Evolutionary conservation across 1,284 basidiomycete genomes (phyloP).

Genomic region (Inonotus obliquus): DNA sequence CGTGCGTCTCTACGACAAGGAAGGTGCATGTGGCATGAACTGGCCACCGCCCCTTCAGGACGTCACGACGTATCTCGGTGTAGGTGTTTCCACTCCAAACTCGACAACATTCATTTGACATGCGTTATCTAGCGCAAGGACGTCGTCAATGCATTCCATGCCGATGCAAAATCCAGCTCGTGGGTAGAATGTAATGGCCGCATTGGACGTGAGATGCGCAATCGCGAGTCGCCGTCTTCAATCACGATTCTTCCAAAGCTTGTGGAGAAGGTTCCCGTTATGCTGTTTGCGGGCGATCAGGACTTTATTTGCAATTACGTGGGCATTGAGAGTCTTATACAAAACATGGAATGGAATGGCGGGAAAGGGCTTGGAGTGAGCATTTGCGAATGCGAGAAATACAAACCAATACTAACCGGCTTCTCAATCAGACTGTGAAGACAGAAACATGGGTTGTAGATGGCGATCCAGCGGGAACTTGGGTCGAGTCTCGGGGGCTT

Average conservation of each 20-base stretch:
- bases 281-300: constrained; percentile 94
- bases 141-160: constrained; percentile 83
- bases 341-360: constrained; percentile 82
- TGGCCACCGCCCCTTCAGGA: constrained; percentile 91
- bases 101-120: constrained; percentile 5
- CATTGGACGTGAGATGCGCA: constrained; percentile 63
- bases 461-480: constrained; percentile 78
- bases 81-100: constrained; percentile 36
- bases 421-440: constrained; percentile 54
- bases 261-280: constrained; percentile 74
- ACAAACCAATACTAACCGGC: not conserved
- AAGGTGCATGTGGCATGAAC: constrained; percentile 95
- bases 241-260: constrained; percentile 78
- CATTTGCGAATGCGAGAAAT: constrained; percentile 19
- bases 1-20: constrained; percentile 78
- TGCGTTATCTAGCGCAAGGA: constrained; percentile 55
- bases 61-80: constrained; percentile 77
- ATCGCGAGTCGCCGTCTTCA: constrained; percentile 59
- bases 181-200: constrained; percentile 87
- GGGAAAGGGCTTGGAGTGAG: constrained; percentile 75
- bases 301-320: constrained; percentile 96
- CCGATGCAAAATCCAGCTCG: constrained; percentile 66
- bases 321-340: constrained; percentile 84
- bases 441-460: constrained; percentile 81
- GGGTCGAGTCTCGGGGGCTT: constrained; percentile 84